Conservation (phyloP, 495 filamentous ascomycete genomes). For the Baudoinia panamericana region DNA sequence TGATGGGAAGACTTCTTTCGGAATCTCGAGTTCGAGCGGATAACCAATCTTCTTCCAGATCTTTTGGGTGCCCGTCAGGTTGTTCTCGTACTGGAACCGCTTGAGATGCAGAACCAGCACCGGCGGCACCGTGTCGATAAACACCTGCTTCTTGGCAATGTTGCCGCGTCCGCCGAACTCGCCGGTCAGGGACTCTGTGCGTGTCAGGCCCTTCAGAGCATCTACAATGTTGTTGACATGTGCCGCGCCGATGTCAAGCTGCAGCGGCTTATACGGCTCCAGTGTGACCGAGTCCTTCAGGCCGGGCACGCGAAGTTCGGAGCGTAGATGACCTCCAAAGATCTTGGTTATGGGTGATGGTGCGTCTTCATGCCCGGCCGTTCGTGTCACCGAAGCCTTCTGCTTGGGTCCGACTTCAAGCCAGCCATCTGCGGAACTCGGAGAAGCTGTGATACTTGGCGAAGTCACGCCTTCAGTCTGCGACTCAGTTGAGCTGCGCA, state of each 20-base stretch:
- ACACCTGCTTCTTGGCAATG: slow-evolving; percentile 79
- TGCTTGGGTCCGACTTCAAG: slow-evolving; percentile 89
- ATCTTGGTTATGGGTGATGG: slow-evolving; percentile 86
- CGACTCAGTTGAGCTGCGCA: slow-evolving; percentile 32
- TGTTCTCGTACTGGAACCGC: slow-evolving; percentile 87
- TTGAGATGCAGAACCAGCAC: slow-evolving; percentile 93
- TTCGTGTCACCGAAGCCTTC: slow-evolving; percentile 71
- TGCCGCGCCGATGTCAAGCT: slow-evolving; percentile 80
- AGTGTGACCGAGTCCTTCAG: slow-evolving; percentile 80
- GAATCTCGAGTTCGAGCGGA: slow-evolving; percentile 85
- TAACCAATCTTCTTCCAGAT: slow-evolving; percentile 98
- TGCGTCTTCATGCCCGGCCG: slow-evolving; percentile 57
- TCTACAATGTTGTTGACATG: slow-evolving; percentile 84
- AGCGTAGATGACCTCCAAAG: slow-evolving; percentile 83
- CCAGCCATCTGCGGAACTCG: slow-evolving; percentile 47
- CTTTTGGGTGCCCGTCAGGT: slow-evolving; percentile 75
- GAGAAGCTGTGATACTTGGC: slow-evolving; percentile 26
- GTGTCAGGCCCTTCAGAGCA: slow-evolving; percentile 72
- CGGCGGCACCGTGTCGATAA: slow-evolving; percentile 84
- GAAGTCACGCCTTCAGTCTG: slow-evolving; percentile 30
- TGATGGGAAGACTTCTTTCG: slow-evolving; percentile 76
- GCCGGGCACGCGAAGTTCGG: slow-evolving; percentile 75
- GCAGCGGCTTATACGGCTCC: slow-evolving; percentile 86
- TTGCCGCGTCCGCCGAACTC: slow-evolving; percentile 66
- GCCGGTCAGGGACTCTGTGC: slow-evolving; percentile 69